Evolutionary conservation across 2,329 filamentous ascomycete species (phyloP).

Genomic region (Fusarium sp.): DNA sequence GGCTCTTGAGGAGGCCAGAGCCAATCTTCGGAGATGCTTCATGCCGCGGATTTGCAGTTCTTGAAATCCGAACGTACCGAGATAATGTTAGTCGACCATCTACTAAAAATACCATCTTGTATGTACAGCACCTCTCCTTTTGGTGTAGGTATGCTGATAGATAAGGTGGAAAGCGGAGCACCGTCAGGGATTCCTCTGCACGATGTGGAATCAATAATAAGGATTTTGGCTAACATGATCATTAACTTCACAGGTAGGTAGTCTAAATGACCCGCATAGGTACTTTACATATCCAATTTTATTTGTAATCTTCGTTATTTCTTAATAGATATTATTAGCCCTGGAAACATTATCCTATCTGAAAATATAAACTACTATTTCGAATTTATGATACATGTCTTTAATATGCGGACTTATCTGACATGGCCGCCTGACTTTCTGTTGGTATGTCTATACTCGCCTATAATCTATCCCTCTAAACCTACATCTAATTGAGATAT

Average conservation of each 20-base stretch:
- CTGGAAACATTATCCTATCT: too few relatives aligned
- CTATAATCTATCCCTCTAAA: neutral
- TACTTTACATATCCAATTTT: too few relatives aligned
- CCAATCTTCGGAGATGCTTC: constrained; percentile 40
- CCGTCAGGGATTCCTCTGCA: neutral
- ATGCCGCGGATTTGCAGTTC: neutral
- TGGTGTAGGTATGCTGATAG: too few relatives aligned
- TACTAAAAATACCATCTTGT: too few relatives aligned
- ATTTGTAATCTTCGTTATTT: too few relatives aligned
- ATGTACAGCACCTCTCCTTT: too few relatives aligned
- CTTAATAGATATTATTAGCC: too few relatives aligned
- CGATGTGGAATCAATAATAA: constrained; percentile 23
- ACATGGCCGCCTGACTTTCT: neutral
- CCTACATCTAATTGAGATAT: neutral
- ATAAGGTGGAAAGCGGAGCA: neutral
- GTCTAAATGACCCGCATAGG: too few relatives aligned
- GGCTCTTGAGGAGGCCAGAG: constrained; percentile 4
- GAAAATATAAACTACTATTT: too few relatives aligned
- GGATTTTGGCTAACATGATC: neutral
- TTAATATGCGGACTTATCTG: too few relatives aligned
- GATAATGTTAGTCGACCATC: too few relatives aligned
- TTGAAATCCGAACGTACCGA: neutral
- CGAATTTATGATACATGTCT: too few relatives aligned
- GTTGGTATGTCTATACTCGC: neutral
- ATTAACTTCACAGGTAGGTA: neutral